Conservation (phyloP, 202 grass and related monocot species). For the Brachypodium distachyon region DNA sequence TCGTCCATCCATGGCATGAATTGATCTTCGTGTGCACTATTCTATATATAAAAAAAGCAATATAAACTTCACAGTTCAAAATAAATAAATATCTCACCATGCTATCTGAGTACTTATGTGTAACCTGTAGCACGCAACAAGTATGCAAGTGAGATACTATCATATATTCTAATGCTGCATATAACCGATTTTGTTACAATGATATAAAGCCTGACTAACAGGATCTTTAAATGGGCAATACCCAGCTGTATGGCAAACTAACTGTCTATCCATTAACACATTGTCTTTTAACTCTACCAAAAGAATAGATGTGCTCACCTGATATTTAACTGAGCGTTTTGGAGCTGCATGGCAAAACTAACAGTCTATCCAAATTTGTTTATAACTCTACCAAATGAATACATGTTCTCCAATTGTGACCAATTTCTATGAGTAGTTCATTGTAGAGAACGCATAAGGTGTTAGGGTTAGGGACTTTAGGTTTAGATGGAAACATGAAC, state of each 20-base stretch:
- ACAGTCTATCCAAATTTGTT: background rate
- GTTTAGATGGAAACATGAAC: background rate
- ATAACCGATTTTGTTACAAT: background rate
- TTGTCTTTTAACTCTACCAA: background rate
- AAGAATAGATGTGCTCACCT: background rate
- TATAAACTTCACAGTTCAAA: slow-evolving; percentile 1
- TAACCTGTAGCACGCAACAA: background rate
- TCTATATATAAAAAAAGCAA: slow-evolving; percentile 43
- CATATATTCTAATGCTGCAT: slow-evolving; percentile 3
- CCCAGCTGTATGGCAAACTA: background rate
- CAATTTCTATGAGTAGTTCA: background rate
- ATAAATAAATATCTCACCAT: background rate
- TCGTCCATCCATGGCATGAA: slow-evolving; percentile 52
- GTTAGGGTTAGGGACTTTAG: background rate
- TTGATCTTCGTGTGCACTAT: slow-evolving; percentile 44
- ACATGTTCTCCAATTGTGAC: background rate
- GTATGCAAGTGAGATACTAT: background rate
- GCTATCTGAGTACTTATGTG: background rate
- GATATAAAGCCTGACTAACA: background rate
- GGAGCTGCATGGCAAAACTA: background rate
- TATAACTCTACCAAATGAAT: background rate
- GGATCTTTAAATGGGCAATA: background rate
- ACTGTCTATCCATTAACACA: background rate
- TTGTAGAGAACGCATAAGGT: background rate
- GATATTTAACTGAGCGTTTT: background rate